Base-by-base conservation (phyloP, 495 filamentous ascomycete genomes). In the Penicillium chermesinum region DNA sequence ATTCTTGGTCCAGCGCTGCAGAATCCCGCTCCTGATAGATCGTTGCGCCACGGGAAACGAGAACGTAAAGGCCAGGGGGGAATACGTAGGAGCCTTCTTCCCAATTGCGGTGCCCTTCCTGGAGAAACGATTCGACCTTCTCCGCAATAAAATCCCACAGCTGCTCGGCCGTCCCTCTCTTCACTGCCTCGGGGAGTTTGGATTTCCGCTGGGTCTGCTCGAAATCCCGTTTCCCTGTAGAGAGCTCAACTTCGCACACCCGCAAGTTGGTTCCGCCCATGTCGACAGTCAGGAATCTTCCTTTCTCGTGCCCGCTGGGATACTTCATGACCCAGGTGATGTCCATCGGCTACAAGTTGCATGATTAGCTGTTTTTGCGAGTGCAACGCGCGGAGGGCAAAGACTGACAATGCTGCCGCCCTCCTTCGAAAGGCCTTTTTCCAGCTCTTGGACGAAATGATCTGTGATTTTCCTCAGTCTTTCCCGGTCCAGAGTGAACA, bases 201-300 rank as follows among this genome's bases (percentile, higher is more conserved):
- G 91, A 95, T 66, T 95, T 95, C 41, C 86, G 89, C 70, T 96
- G 91, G 48, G 85, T 87, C 53, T 95, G 91, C 53, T 96, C 88
- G 64, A 90, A 95, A 60, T 93, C 87, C 41, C 89, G 85, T 70
- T 88, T 86, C 50, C 83, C 80, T 47, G 88, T 79, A 2, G 84
- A 83, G 39, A 96, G 72, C 44, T 76, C 83, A 58, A 96, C 87
- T 63, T 95, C 85, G 69, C 91, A 97, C 46, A 96, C 87, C 46
- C 91, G 87, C 27, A 96, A 74, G 52, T 96, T 96, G 44, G 91
- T 97, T 44, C 91, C 91, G 38, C 91, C 91, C 89, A 96, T 93
- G 62, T 96, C 91, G 9, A 96, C 70, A 43, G 91, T 91, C 41
- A 96, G 72, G 58, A 80, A 89, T 21, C 81, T 88, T 44, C 91